Evolutionary conservation across 495 filamentous ascomycete species (phyloP), one percentile per base, ranked within the genome.

Genomic region (Trichoderma gamsii): DNA sequence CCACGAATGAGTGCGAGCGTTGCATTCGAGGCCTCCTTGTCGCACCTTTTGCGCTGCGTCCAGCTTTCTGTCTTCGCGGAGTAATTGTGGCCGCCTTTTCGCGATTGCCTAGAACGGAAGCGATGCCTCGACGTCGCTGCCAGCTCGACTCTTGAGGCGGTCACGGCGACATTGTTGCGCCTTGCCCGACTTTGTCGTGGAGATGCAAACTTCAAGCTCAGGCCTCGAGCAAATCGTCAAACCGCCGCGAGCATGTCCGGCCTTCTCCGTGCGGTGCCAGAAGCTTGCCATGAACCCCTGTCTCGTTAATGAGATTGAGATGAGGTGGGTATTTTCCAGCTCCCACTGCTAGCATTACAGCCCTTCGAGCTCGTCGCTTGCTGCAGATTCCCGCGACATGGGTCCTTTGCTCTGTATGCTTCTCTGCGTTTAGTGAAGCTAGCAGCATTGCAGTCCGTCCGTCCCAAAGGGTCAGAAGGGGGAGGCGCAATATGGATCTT

Each of bases 401-500:
- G 49, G n/a, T 4, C 16, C 21, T 51, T n/a, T 15, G n/a, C 46
- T n/a, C 18, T 15, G 46, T 61, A 61, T 32, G 56, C 56, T 61
- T 29, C 56, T 61, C 29, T 29, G 29, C 29, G 4, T 29, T 32
- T 61, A 32, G 25, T 32, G 56, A 61, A 11, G 25, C 56, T 32
- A 61, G 25, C 25, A 38, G 35, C 35, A 15, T 61, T 12, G 56
- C 9, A 12, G 5, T 61, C 25, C n/a, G 11, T 18, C 56, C 56
- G 51, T 8, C 18, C 56, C 49, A 6, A 11, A 61, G 25, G 16
- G 56, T 61, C 16, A n/a, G 23, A 25, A 56, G 56, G 56, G 27
- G 56, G 56, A 29, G 56, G 56, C 56, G 56, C 56, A 61, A 15
- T 27, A 61, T 61, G 25, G 56, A 29, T 32, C 56, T 18, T 32